A percentile compares a stretch with the other conserved stretches of the same genome.
Conservation (phyloP, 1,284 basidiomycete species). For the Leccinum griseonigrum region DNA sequence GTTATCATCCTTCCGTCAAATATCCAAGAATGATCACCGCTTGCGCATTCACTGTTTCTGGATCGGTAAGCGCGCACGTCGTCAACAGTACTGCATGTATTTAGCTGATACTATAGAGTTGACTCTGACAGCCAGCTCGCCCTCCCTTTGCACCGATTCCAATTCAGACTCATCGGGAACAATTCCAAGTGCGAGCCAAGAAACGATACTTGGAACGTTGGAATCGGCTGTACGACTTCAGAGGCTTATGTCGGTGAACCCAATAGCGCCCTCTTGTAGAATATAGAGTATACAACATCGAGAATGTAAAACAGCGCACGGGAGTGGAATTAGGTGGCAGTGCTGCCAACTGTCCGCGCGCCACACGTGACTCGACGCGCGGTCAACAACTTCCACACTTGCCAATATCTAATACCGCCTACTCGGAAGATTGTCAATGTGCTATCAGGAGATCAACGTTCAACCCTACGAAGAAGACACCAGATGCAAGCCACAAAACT, state of each 20-base stretch:
- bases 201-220: slow-evolving; percentile 20
- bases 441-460: slow-evolving; percentile 12
- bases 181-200: slow-evolving; percentile 11
- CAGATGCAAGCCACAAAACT: slow-evolving; percentile 9
- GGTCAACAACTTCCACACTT: neutral
- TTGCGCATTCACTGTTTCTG: slow-evolving; percentile 9
- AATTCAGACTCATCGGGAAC: slow-evolving; percentile 6
- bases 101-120: slow-evolving; percentile 5
- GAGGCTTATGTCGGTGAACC: slow-evolving; percentile 19
- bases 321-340: neutral
- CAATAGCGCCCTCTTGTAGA: slow-evolving; percentile 15
- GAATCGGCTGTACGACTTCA: slow-evolving; percentile 10
- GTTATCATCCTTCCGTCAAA: slow-evolving; percentile 16
- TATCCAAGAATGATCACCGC: slow-evolving; percentile 15
- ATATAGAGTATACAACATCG: neutral
- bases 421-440: slow-evolving; percentile 4
- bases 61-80: neutral
- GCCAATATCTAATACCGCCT: slow-evolving; percentile 8
- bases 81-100: neutral
- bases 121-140: slow-evolving; percentile 8
- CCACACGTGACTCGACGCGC: slow-evolving; percentile 12
- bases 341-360: neutral
- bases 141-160: slow-evolving; percentile 10
- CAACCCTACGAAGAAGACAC: slow-evolving; percentile 9
- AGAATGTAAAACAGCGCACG: too few relatives aligned